Conservation (phyloP, 208 protist species). For the Leishmania mexicana region DNA sequence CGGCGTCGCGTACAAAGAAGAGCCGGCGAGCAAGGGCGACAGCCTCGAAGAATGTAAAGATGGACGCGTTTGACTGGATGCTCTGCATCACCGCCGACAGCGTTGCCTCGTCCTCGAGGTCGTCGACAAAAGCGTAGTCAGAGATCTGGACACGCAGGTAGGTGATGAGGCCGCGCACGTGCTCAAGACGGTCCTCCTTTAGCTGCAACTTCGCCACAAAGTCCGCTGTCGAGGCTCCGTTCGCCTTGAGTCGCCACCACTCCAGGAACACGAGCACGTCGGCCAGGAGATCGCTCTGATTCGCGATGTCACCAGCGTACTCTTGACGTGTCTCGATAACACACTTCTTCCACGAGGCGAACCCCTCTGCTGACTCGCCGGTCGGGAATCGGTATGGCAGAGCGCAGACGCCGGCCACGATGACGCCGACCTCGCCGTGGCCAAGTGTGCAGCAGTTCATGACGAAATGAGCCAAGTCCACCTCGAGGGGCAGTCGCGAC, state of each 20-base stretch:
- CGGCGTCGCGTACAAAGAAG: constrained; percentile 74
- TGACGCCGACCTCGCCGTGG: constrained; percentile 69
- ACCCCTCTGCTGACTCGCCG: constrained; percentile 32
- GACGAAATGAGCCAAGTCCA: constrained; percentile 78
- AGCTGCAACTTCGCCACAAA: constrained; percentile 52
- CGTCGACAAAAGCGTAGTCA: constrained; percentile 86
- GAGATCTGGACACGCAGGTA: constrained; percentile 76
- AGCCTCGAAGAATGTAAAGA: constrained; percentile 71
- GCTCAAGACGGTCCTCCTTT: constrained; percentile 60
- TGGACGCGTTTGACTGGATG: constrained; percentile 58
- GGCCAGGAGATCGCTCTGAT: constrained; percentile 82
- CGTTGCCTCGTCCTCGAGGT: constrained; percentile 36
- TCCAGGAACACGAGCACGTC: constrained; percentile 81
- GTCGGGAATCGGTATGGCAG: constrained; percentile 54
- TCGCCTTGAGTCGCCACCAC: constrained; percentile 61
- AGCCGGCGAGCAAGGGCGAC: constrained; percentile 64
- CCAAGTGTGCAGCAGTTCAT: constrained; percentile 80
- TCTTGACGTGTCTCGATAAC: constrained; percentile 58
- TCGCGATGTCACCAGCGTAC: constrained; percentile 65
- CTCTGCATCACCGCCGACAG: constrained; percentile 38
- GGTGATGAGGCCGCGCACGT: constrained; percentile 60
- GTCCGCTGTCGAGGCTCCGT: constrained; percentile 39
- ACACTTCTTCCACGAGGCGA: constrained; percentile 36
- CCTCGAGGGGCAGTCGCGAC: constrained; percentile 68
- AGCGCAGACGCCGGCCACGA: constrained; percentile 62